Evolutionary conservation across 192 early-diverging fungal species (phyloP).

Genomic region (Coemansia sp.): DNA sequence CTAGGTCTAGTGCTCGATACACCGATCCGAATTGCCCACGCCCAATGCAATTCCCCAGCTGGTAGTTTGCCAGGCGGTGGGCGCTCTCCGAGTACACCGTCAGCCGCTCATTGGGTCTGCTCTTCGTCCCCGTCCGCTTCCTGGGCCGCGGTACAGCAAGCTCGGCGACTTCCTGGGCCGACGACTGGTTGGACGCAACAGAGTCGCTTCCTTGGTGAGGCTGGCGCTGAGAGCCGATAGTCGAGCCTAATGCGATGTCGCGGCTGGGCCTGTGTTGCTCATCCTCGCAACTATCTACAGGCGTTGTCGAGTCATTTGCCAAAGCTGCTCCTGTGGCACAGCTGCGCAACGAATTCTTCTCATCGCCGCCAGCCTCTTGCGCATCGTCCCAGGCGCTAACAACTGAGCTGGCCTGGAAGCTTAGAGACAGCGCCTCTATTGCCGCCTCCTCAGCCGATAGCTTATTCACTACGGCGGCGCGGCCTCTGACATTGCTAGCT

Average conservation of each 20-base stretch:
- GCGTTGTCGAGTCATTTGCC: background rate
- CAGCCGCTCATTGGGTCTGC: constrained; percentile 50
- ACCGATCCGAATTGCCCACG: constrained; percentile 90
- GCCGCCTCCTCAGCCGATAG: constrained; percentile 33
- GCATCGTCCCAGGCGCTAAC: background rate
- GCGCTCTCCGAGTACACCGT: constrained; percentile 46
- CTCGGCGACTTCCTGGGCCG: background rate
- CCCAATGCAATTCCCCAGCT: constrained; percentile 89
- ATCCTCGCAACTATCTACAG: background rate
- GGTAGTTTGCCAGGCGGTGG: constrained; percentile 57
- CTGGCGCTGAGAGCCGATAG: background rate
- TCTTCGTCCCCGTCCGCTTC: constrained; percentile 26
- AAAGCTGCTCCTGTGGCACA: background rate
- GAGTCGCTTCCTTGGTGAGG: background rate
- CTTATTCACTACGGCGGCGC: constrained; percentile 12
- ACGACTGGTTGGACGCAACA: background rate
- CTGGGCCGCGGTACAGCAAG: constrained; percentile 10
- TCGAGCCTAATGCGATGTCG: background rate
- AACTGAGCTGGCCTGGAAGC: background rate
- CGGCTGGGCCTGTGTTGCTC: background rate
- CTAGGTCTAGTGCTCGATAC: constrained; percentile 81
- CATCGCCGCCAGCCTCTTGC: background rate
- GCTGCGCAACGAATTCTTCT: background rate
- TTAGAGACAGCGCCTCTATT: constrained; percentile 14
- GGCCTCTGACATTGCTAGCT: constrained; percentile 13